phyloP scores from a whole-genome alignment of 352 stramenopile species.

The Phytophthora pluvialis region DNA sequence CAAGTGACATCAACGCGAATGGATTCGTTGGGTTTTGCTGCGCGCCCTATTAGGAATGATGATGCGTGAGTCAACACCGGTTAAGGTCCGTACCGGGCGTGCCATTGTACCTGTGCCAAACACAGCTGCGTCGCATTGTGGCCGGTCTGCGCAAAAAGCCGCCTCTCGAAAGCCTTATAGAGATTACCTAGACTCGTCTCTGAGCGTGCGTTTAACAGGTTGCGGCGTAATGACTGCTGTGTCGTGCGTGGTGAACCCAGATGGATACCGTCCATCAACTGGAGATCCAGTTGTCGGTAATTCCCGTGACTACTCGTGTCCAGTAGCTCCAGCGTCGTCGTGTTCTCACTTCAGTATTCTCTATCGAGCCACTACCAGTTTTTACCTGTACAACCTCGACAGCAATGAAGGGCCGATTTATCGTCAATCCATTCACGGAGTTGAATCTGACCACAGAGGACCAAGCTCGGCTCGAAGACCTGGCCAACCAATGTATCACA shows the following conservation, averaged over 20 bases:
- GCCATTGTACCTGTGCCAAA: too few relatives aligned
- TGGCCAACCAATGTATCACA: conserved; percentile 33
- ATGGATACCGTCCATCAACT: conserved; percentile 17
- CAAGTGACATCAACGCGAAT: too few relatives aligned
- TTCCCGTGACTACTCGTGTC: conserved; percentile 2
- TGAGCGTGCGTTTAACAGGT: conserved; percentile 20
- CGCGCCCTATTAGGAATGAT: too few relatives aligned
- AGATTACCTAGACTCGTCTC: conserved; percentile 14
- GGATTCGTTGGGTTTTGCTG: too few relatives aligned
- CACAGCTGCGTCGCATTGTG: background rate
- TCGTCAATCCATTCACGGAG: conserved; percentile 36
- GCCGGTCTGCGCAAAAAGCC: background rate
- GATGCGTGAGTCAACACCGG: background rate
- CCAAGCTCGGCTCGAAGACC: conserved; percentile 19
- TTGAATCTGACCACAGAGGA: conserved; percentile 18
- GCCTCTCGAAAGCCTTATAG: too few relatives aligned
- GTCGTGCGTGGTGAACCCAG: conserved; percentile 12
- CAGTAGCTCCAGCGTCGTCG: background rate
- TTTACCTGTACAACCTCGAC: background rate
- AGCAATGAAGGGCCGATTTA: conserved; percentile 36
- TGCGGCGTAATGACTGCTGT: conserved; percentile 23
- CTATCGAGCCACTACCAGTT: background rate
- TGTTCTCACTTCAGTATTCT: conserved; percentile 18
- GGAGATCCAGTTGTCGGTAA: conserved; percentile 17
- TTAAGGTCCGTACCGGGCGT: too few relatives aligned